Percentiles rank a stretch among this genome's conserved stretches.
phyloP scores from a whole-genome alignment of 2,329 filamentous ascomycete species.

The Chrysosporium keratinophilum region DNA sequence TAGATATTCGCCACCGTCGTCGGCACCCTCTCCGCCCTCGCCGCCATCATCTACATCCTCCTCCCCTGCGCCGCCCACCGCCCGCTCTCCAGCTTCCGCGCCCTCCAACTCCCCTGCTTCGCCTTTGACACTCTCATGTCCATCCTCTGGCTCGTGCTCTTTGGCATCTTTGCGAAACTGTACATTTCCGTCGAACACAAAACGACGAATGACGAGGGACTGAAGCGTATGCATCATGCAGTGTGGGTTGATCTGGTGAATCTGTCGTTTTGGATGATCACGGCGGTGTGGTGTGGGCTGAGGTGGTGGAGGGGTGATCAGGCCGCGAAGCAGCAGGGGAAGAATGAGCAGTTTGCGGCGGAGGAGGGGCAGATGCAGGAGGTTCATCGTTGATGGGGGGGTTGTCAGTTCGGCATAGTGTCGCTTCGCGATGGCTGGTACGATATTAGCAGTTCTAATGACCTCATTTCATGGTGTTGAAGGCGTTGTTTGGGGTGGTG shows the following conservation, averaged over 20 bases:
- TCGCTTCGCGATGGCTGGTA: no score
- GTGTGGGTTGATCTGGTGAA: slow-evolving; percentile 73
- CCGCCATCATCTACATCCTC: slow-evolving; percentile 54
- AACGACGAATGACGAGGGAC: slow-evolving; percentile 39
- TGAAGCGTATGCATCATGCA: slow-evolving; percentile 71
- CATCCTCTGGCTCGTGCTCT: slow-evolving; percentile 69
- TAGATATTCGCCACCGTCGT: slow-evolving; percentile 64
- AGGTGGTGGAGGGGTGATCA: slow-evolving; percentile 27
- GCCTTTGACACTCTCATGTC: slow-evolving; percentile 62
- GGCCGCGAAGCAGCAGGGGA: slow-evolving; percentile 9
- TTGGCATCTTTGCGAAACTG: slow-evolving; percentile 73
- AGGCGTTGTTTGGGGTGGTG: neutral
- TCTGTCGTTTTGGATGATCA: slow-evolving; percentile 64
- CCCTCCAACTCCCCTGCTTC: slow-evolving; percentile 39
- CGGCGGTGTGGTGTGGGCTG: slow-evolving; percentile 36
- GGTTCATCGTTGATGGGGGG: neutral
- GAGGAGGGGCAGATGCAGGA: slow-evolving; percentile 11
- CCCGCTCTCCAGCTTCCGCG: slow-evolving; percentile 24
- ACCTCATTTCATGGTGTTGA: neutral
- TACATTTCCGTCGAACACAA: slow-evolving; percentile 48
- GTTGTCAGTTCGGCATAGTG: no score
- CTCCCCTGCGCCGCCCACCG: slow-evolving; percentile 43
- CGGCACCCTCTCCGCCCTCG: slow-evolving; percentile 54
- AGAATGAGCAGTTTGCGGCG: slow-evolving; percentile 17
- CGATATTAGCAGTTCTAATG: neutral